phyloP scores from a whole-genome alignment of 768 basidiomycete genomes.

The Hypsizygus marmoreus region DNA sequence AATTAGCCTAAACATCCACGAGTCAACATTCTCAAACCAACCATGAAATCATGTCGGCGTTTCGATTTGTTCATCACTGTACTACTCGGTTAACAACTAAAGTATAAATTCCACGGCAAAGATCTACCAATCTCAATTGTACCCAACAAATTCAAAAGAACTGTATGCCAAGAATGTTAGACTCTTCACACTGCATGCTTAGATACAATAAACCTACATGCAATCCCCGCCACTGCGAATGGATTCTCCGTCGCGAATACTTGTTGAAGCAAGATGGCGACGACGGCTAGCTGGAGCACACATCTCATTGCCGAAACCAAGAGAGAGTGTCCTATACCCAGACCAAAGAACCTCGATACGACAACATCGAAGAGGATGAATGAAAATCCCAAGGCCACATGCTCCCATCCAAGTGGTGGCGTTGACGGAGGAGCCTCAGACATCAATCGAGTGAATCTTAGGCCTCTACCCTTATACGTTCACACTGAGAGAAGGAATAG shows the following conservation, averaged over 20 bases:
- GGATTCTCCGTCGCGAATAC: slow-evolving; percentile 78
- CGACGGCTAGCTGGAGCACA: slow-evolving; percentile 73
- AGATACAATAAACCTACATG: slow-evolving; percentile 49
- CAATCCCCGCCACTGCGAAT: slow-evolving; percentile 75
- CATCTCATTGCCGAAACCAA: slow-evolving; percentile 74
- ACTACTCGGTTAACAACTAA: not conserved
- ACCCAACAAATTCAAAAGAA: slow-evolving; percentile 72
- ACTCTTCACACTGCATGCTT: not conserved
- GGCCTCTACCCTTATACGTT: no score
- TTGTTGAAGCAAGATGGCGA: slow-evolving; percentile 66
- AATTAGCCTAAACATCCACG: no score
- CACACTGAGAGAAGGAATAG: no score
- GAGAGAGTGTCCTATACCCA: slow-evolving; percentile 71
- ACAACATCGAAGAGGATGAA: slow-evolving; percentile 77
- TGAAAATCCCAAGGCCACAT: slow-evolving; percentile 72
- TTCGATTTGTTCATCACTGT: slow-evolving; percentile 82
- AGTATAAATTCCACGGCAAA: not conserved
- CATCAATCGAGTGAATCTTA: no score
- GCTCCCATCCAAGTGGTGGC: slow-evolving; percentile 58
- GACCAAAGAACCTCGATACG: slow-evolving; percentile 61
- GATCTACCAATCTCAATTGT: slow-evolving; percentile 74
- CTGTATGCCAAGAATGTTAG: slow-evolving; percentile 30
- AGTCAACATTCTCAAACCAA: slow-evolving; percentile 23
- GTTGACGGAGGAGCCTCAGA: no score
- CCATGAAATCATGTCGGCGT: slow-evolving; percentile 75